Conservation (phyloP, 2,329 filamentous ascomycete genomes). For the Colletotrichum godetiae region DNA sequence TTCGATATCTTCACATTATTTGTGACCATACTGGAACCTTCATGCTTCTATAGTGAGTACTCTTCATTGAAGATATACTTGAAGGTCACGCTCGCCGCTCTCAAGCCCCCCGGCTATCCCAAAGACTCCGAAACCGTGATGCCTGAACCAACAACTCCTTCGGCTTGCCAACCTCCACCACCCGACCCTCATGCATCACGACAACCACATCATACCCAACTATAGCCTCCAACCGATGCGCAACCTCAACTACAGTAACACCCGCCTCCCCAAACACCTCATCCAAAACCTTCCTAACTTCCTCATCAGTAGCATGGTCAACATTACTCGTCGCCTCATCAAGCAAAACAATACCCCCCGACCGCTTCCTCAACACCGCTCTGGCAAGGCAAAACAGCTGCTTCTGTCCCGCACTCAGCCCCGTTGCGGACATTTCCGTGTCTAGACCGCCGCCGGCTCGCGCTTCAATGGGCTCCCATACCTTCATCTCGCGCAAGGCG, state of each 20-base stretch:
- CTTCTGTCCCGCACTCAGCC: constrained; percentile 55
- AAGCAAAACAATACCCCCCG: constrained; percentile 44
- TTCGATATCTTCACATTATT: too few relatives aligned
- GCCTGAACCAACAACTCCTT: constrained; percentile 38
- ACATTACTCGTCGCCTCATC: constrained; percentile 48
- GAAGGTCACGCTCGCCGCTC: too few relatives aligned
- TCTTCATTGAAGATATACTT: too few relatives aligned
- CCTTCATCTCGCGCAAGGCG: constrained; percentile 55
- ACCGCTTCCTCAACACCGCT: constrained; percentile 48
- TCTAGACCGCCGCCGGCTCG: constrained; percentile 48
- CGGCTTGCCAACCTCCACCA: constrained; percentile 42
- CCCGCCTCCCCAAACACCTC: constrained; percentile 37
- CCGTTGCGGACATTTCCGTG: constrained; percentile 44
- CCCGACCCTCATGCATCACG: constrained; percentile 42
- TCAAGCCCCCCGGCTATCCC: constrained; percentile 37
- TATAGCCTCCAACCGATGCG: constrained; percentile 44
- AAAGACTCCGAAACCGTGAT: constrained; percentile 40
- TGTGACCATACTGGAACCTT: too few relatives aligned
- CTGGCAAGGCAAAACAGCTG: constrained; percentile 62
- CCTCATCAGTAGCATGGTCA: constrained; percentile 42
- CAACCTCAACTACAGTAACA: constrained; percentile 43
- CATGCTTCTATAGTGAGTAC: too few relatives aligned
- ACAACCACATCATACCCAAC: constrained; percentile 43
- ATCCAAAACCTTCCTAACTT: constrained; percentile 39
- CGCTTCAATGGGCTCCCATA: constrained; percentile 52